Base-by-base conservation (phyloP, 2,329 filamentous ascomycete genomes). In the Aspergillus spinulosporus region DNA sequence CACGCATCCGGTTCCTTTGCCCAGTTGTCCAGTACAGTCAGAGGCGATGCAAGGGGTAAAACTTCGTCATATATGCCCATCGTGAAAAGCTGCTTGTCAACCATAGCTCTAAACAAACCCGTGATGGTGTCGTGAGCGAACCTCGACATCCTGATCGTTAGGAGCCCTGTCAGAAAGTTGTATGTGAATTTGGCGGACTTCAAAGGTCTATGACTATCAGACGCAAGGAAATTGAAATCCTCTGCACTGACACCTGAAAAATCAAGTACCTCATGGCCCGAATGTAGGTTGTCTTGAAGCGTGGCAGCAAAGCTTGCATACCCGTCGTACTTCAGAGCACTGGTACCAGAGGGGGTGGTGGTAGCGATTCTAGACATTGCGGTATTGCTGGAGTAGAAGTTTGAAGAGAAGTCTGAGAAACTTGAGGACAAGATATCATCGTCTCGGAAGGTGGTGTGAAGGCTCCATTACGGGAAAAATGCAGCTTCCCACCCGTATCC, bases 1-100 rank as follows among this genome's bases (percentile, higher is more conserved):
- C 52, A 50, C 1, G 46, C 37, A 37, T 55, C 52, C 5, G 37
- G 52, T 42, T 55, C 46, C 40, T 50, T 56, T 6, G 53, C 45
- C 53, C 39, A 56, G 15, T 32, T n/a, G 2, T 40, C 40, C 46
- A 56, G 46, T n/a, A 44, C 40, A 29, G 28, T 47, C 28, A 39
- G 21, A 3, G 21, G 50, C 36, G 50, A 47, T 8, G 50, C 26
- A 36, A 4, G 32, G 4, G 28, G 29, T 21, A 39, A 26, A 4
- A 53, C 14, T 53, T 53, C 50, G 6, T 53, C 40, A 4, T 4
- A 43, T 5, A 53, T 15, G 29, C 32, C 40, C 50, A 53, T 53
- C 4, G 31, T n/a, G 29, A 39, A 29, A 37, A 53, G 50, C 26
- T 46, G 42, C 39, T 36, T 39, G 14, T 53, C 50, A 12, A 53